Conservation (phyloP, 441 rosid species). For the Gossypium davidsonii region DNA sequence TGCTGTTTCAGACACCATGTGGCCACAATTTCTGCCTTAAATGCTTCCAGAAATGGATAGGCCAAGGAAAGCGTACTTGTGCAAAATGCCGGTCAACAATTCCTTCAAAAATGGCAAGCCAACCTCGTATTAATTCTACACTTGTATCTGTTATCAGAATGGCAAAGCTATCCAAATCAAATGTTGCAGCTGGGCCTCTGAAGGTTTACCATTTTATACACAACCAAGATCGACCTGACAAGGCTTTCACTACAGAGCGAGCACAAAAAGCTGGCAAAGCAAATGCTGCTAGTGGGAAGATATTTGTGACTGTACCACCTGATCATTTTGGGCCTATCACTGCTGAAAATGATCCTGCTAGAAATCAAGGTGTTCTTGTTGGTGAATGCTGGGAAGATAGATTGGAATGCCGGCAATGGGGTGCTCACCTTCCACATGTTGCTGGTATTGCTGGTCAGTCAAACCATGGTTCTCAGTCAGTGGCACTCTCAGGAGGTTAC, state of each 20-base stretch:
- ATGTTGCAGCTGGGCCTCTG: slow-evolving; percentile 11
- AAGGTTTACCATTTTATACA: slow-evolving; percentile 44
- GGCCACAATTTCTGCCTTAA: slow-evolving; percentile 86
- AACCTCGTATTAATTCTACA: slow-evolving; percentile 64
- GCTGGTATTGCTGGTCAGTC: slow-evolving; percentile 84
- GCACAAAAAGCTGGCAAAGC: slow-evolving; percentile 71
- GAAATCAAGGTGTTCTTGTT: slow-evolving; percentile 72
- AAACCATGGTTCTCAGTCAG: slow-evolving; percentile 68
- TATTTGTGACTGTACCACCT: slow-evolving; percentile 57
- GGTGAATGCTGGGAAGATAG: slow-evolving; percentile 78
- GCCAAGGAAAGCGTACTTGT: slow-evolving; percentile 54
- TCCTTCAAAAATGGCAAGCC: slow-evolving; percentile 42
- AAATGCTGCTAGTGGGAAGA: slow-evolving; percentile 81
- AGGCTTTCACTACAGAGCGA: slow-evolving; percentile 69
- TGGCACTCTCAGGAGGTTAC: slow-evolving; percentile 84
- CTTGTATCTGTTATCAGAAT: slow-evolving; percentile 67
- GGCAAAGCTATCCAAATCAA: slow-evolving; percentile 46
- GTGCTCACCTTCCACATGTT: slow-evolving; percentile 77
- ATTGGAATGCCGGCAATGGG: slow-evolving; percentile 72
- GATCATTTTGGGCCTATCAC: slow-evolving; percentile 87
- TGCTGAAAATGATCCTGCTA: slow-evolving; percentile 68
- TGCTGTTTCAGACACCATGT: slow-evolving; percentile 62
- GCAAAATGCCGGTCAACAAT: slow-evolving; percentile 54
- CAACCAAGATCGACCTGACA: slow-evolving; percentile 69
- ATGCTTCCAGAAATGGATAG: slow-evolving; percentile 73